A percentile compares a stretch with the other conserved stretches of the same genome.
Conservation (phyloP, 2,329 filamentous ascomycete genomes). For the Anthostomella pinea region DNA sequence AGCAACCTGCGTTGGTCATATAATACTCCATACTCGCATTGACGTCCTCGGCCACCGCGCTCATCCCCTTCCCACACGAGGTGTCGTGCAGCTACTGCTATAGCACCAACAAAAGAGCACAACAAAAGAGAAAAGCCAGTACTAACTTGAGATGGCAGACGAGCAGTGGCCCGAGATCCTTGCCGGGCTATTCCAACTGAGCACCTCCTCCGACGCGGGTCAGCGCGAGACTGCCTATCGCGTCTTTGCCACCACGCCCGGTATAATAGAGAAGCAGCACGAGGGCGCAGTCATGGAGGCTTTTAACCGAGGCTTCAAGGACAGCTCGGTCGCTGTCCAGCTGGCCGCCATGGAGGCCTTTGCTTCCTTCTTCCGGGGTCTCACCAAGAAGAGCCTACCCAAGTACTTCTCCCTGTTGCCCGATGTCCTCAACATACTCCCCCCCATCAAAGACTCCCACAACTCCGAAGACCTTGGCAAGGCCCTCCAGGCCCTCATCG, state of each 20-base stretch:
- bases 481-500: constrained; percentile 86
- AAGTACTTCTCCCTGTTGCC: constrained; percentile 88
- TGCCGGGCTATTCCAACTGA: constrained; percentile 80
- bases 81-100: no score
- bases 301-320: constrained; percentile 89
- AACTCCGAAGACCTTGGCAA: constrained; percentile 91
- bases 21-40: no score
- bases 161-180: constrained; percentile 89
- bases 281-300: constrained; percentile 85
- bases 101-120: background rate
- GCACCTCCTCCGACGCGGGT: constrained; percentile 77
- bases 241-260: constrained; percentile 91
- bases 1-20: background rate
- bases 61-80: no score
- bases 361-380: constrained; percentile 88
- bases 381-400: constrained; percentile 80
- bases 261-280: constrained; percentile 94
- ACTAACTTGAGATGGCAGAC: constrained; percentile 49
- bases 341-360: constrained; percentile 96
- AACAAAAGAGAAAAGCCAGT: background rate
- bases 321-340: constrained; percentile 79
- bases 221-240: constrained; percentile 92
- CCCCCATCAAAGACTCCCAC: constrained; percentile 85
- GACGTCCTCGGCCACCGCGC: no score
- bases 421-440: constrained; percentile 89